phyloP scores from a whole-genome alignment of 2,329 filamentous ascomycete species.

The Apiospora pterosperma region DNA sequence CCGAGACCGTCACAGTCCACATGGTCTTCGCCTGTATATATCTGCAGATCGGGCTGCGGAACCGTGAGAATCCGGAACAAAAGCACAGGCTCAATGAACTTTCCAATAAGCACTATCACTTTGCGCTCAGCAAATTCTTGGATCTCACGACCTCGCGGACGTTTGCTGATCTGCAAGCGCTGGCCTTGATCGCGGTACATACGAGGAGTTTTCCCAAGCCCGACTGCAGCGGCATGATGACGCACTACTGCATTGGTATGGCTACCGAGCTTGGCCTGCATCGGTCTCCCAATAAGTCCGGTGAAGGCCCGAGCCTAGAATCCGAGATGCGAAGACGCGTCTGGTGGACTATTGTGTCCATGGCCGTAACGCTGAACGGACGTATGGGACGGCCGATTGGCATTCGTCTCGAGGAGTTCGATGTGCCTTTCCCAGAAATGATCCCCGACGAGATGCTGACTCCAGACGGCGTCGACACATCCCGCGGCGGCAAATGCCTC shows the following conservation, averaged over 20 bases:
- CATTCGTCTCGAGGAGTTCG: slow-evolving; percentile 70
- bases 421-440: slow-evolving; percentile 71
- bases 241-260: slow-evolving; percentile 60
- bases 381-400: slow-evolving; percentile 77
- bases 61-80: slow-evolving; percentile 52
- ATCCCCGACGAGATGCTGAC: slow-evolving; percentile 69
- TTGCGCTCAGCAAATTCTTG: slow-evolving; percentile 65
- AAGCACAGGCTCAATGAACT: slow-evolving; percentile 56
- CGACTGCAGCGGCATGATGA: slow-evolving; percentile 68
- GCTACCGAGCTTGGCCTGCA: slow-evolving; percentile 76
- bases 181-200: slow-evolving; percentile 69
- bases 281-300: slow-evolving; percentile 56
- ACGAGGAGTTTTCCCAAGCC: slow-evolving; percentile 77
- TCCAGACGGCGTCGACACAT: slow-evolving; percentile 58
- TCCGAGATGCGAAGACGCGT: slow-evolving; percentile 74
- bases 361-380: slow-evolving; percentile 67
- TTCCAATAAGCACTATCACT: slow-evolving; percentile 78
- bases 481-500: slow-evolving; percentile 55
- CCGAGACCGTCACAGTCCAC: slow-evolving; percentile 69
- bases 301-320: slow-evolving; percentile 52
- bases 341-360: slow-evolving; percentile 69
- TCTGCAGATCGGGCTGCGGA: slow-evolving; percentile 73
- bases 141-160: slow-evolving; percentile 60
- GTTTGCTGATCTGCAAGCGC: slow-evolving; percentile 66
- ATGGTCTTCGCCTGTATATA: slow-evolving; percentile 78